Conservation (phyloP, 495 filamentous ascomycete species). For the Tuber aestivum region DNA sequence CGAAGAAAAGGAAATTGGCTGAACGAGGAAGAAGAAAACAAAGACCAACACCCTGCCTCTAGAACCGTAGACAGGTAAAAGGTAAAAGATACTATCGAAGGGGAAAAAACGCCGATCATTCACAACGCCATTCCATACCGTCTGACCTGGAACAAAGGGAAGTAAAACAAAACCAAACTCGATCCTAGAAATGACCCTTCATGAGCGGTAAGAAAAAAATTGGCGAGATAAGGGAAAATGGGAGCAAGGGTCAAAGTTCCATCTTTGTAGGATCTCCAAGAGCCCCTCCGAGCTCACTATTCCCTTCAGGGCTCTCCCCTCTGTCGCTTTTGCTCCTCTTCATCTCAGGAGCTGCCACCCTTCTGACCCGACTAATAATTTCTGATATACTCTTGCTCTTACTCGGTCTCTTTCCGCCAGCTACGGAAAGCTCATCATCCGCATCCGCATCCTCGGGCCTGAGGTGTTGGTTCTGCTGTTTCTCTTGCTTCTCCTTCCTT, state of each 20-base stretch:
- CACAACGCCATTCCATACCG: constrained; percentile 30
- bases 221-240: neutral
- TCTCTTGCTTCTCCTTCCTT: constrained; percentile 39
- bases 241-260: constrained; percentile 21
- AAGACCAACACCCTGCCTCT: constrained; percentile 21
- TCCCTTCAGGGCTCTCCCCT: constrained; percentile 22
- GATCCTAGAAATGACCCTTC: constrained; percentile 16
- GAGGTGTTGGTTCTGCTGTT: constrained; percentile 25
- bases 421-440: constrained; percentile 40
- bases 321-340: constrained; percentile 42
- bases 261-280: neutral
- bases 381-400: constrained; percentile 42
- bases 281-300: neutral
- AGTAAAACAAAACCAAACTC: constrained; percentile 22
- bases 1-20: constrained; percentile 12
- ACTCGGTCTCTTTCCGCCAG: constrained; percentile 36
- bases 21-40: constrained; percentile 9
- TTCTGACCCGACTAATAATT: constrained; percentile 35
- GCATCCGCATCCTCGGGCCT: constrained; percentile 40
- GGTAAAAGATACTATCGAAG: constrained; percentile 16
- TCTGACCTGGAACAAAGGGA: constrained; percentile 28
- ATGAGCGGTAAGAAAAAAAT: constrained; percentile 23
- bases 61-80: constrained; percentile 32
- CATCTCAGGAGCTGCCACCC: constrained; percentile 36
- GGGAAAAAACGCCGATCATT: constrained; percentile 24